These are phyloP conservation scores for Penicillium flavigenum DNA, from an alignment of 495 filamentous ascomycete genomes.

Conservation along the genomic window DNA sequence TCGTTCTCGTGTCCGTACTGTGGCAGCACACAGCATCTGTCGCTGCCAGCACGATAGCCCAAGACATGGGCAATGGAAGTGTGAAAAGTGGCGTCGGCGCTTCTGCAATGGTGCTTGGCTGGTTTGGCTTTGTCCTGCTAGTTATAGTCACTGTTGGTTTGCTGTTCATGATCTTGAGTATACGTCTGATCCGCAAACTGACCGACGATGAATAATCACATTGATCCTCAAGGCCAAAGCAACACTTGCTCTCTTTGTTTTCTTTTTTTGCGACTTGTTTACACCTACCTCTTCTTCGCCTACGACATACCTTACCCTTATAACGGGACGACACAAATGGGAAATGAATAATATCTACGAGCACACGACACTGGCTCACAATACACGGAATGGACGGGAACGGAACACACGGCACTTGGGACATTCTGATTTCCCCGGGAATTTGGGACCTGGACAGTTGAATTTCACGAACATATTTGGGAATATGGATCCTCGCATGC, in stretches of 20 bases:
- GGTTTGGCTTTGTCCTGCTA: constrained; percentile 91
- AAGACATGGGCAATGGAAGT: constrained; percentile 93
- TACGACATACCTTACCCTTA: constrained; percentile 24
- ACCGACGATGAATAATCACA: constrained; percentile 47
- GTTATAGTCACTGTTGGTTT: constrained; percentile 93
- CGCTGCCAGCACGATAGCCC: constrained; percentile 85
- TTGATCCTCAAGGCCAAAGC: constrained; percentile 1
- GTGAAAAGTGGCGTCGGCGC: constrained; percentile 86
- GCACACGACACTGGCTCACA: constrained; percentile 18
- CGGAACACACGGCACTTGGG: constrained; percentile 21
- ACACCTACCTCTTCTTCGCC: constrained; percentile 12
- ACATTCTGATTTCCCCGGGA: constrained; percentile 13
- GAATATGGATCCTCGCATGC: constrained; percentile 18
- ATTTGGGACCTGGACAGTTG: constrained; percentile 25
- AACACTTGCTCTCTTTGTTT: constrained; percentile 19
- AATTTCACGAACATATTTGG: constrained; percentile 24
- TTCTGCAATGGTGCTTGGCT: constrained; percentile 91
- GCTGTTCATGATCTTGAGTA: constrained; percentile 93
- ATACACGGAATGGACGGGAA: constrained; percentile 16
- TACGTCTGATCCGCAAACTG: constrained; percentile 62
- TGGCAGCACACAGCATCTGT: constrained; percentile 92
- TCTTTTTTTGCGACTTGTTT: constrained; percentile 18
- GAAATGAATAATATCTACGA: constrained; percentile 37
- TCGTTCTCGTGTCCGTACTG: constrained; percentile 67
- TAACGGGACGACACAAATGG: constrained; percentile 32